Conservation (phyloP, 106 monocot genomes). For the Vanilla planifolia region DNA sequence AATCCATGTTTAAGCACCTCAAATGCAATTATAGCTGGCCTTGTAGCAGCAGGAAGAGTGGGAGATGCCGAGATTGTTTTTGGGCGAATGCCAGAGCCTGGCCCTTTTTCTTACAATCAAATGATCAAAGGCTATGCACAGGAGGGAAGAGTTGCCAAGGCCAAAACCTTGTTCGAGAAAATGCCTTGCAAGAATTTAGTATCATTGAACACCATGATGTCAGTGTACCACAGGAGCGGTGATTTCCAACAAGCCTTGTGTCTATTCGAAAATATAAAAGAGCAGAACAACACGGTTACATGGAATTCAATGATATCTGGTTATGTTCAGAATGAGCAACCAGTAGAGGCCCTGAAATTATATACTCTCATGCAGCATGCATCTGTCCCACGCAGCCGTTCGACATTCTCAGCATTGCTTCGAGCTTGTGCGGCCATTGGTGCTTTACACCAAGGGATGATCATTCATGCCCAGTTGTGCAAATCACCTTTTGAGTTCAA, state of each 20-base stretch:
- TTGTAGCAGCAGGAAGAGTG: slow-evolving; percentile 17
- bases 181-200: slow-evolving; percentile 42
- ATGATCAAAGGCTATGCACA: slow-evolving; percentile 37
- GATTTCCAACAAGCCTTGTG: slow-evolving; percentile 18
- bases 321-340: slow-evolving; percentile 27
- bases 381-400: slow-evolving; percentile 22
- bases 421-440: slow-evolving; percentile 29
- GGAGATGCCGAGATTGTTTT: slow-evolving; percentile 23
- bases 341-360: slow-evolving; percentile 27
- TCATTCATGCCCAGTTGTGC: slow-evolving; percentile 27
- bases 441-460: slow-evolving; percentile 25
- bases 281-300: slow-evolving; percentile 29
- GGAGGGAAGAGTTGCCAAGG: slow-evolving; percentile 23
- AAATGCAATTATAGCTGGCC: slow-evolving; percentile 19
- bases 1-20: slow-evolving; percentile 14
- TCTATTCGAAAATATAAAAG: slow-evolving; percentile 28
- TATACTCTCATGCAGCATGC: slow-evolving; percentile 18
- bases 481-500: slow-evolving; percentile 33
- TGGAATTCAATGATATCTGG: slow-evolving; percentile 53
- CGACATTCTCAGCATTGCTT: slow-evolving; percentile 31
- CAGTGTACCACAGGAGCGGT: slow-evolving; percentile 16
- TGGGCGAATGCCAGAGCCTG: slow-evolving; percentile 7
- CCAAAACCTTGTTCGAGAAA: slow-evolving; percentile 17
- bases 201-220: slow-evolving; percentile 36
- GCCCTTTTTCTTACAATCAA: slow-evolving; percentile 22